Base-by-base conservation (phyloP, 1,139 yeast genomes). In the Kurtzmaniella quercitrusa region DNA sequence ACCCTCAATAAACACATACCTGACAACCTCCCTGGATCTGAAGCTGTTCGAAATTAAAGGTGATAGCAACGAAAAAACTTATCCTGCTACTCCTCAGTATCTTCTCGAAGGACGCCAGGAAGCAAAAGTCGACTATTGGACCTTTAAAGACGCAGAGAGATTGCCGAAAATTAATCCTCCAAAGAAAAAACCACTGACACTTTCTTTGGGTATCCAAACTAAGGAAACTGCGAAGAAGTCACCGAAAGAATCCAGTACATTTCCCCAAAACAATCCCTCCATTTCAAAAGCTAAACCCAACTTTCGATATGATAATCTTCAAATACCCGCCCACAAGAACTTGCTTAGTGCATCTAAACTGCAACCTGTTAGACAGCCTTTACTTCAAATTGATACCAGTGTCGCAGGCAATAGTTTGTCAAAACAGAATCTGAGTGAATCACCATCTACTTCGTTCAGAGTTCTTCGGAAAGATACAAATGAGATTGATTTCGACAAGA, bases 401-500 rank as follows among this genome's bases (percentile, higher is more conserved):
- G 47, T 48, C 9, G 20, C 48, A 4, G 43, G 39, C 11, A 47
- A 42, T 5, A n/a, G 45, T 5, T 19, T 3, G 7, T 18, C 26
- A 12, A 19, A 19, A 17, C 15, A 14, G 12, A 34, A 12, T 34
- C 37, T 34, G 37, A 39, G 46, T n/a, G 42, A 50, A 1, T 42
- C 53, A 9, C 38, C 42, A 30, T 41, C 55, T 33, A 70, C 67
- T 44, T 68, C 87, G 0, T 87, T 88, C 56, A 73, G 84, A 47
- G 84, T 87, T 0, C 72, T 87, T 12, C 63, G 91, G 32, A 79
- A 82, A n/a, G 80, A 76, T 36, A 75, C 76, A 14, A 66, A 78
- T 22, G 94, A 85, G 55, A 86, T 88, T 45, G 89, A 88, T 61
- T 87, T 88, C 57, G 94, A 88, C 54, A 83, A 87, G 53, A 70